Percentiles rank a stretch among this genome's conserved stretches.
Conservation (phyloP, 225 moss, liverwort and hornwort genomes). For the Polytrichum formosum region DNA sequence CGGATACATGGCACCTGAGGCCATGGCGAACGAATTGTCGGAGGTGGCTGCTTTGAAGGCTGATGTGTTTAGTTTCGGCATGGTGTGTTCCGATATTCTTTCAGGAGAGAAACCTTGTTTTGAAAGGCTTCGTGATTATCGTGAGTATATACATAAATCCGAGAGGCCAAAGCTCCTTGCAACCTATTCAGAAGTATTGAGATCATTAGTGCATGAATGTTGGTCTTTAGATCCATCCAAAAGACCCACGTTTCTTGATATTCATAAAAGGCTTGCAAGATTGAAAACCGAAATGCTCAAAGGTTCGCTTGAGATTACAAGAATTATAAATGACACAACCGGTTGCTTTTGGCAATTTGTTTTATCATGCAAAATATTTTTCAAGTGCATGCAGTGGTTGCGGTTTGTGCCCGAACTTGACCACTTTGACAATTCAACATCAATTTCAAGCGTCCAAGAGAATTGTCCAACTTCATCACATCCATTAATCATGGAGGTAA, state of each 20-base stretch:
- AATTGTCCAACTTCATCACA: not conserved
- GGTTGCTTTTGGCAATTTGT: not conserved
- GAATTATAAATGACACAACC: not conserved
- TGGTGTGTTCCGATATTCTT: not conserved
- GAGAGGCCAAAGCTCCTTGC: not conserved
- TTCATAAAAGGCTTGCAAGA: not conserved
- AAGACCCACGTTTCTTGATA: constrained; percentile 3
- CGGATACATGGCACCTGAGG: constrained; percentile 7
- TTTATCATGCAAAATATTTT: not conserved
- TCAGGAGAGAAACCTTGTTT: not conserved
- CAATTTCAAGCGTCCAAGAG: not conserved
- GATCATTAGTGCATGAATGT: not conserved
- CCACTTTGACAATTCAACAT: not conserved
- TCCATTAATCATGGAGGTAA: not conserved
- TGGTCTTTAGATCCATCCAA: not conserved
- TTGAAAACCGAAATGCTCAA: not conserved
- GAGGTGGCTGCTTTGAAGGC: not conserved
- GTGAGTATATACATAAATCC: too few relatives aligned
- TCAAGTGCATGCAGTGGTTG: not conserved
- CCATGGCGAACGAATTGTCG: not conserved
- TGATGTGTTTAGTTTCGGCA: not conserved
- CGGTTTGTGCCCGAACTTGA: not conserved
- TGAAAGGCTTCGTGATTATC: not conserved
- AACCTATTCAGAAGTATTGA: not conserved
- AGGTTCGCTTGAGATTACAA: not conserved